Evolutionary conservation across 1,139 yeast genomes (phyloP).

Genomic region (Suhomyces terraborum): DNA sequence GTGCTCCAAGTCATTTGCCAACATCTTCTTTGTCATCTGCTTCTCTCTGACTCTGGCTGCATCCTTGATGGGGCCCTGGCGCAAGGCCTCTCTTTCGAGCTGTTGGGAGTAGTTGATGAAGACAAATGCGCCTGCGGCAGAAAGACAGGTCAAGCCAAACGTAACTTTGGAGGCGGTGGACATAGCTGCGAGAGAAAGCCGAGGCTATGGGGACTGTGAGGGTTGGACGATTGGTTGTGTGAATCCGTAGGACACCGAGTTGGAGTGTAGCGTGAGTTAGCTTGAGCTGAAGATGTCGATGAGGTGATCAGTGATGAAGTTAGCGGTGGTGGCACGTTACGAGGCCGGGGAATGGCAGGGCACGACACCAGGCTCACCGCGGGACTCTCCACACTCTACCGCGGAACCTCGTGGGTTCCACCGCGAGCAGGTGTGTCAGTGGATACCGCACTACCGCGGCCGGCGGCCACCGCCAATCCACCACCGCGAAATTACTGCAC

Average conservation of each 20-base stretch:
- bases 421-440: no score
- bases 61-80: constrained; percentile 81
- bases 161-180: constrained; percentile 74
- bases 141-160: constrained; percentile 56
- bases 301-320: background rate
- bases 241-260: no score
- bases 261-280: background rate
- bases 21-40: constrained; percentile 38
- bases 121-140: constrained; percentile 59
- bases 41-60: constrained; percentile 60
- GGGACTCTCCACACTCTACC: background rate
- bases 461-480: no score
- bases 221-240: no score
- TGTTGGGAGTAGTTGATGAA: constrained; percentile 72
- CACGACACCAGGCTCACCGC: no score
- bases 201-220: no score
- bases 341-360: background rate
- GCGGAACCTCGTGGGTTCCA: no score
- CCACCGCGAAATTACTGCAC: no score
- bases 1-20: constrained; percentile 71
- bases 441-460: no score
- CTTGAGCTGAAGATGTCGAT: background rate
- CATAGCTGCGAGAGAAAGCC: constrained; percentile 51
- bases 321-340: background rate
- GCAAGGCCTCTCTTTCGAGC: constrained; percentile 65